These are phyloP conservation scores for Trichoderma sp. DNA, from an alignment of 2,329 filamentous ascomycete genomes.

Conservation along the genomic window DNA sequence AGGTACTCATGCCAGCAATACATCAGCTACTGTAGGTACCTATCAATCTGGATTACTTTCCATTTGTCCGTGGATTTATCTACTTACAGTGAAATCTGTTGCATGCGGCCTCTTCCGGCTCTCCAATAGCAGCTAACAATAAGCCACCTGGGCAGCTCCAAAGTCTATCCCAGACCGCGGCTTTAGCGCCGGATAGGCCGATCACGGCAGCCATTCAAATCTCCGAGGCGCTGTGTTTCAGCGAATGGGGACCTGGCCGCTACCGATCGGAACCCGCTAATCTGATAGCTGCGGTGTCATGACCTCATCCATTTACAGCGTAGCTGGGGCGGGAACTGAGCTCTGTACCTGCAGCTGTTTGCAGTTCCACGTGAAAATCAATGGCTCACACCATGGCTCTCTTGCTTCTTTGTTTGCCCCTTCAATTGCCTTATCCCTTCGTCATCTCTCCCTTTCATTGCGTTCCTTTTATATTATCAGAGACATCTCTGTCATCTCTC, in stretches of 20 bases:
- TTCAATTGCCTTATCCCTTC: background rate
- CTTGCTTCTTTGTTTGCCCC: background rate
- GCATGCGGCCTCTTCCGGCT: background rate
- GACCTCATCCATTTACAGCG: constrained; percentile 26
- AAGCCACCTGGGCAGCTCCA: background rate
- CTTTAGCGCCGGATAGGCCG: constrained; percentile 8
- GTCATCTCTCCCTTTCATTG: background rate
- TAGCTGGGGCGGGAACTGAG: background rate
- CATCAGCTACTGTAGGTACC: background rate
- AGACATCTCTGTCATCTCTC: background rate
- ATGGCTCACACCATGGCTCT: background rate
- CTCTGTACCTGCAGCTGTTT: constrained; percentile 22
- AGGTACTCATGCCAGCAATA: background rate
- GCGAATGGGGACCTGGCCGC: background rate
- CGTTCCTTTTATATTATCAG: background rate
- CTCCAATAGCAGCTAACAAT: no score
- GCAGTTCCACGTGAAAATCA: background rate
- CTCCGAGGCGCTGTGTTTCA: constrained; percentile 5
- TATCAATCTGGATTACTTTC: background rate
- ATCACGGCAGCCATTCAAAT: constrained; percentile 7
- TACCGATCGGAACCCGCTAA: constrained; percentile 16
- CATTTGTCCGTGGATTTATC: background rate
- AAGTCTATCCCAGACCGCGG: background rate
- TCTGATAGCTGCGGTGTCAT: constrained; percentile 17
- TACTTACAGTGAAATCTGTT: no score